These are phyloP conservation scores for Didymella segeticola DNA, from an alignment of 2,329 filamentous ascomycete species.

Conservation along the genomic window DNA sequence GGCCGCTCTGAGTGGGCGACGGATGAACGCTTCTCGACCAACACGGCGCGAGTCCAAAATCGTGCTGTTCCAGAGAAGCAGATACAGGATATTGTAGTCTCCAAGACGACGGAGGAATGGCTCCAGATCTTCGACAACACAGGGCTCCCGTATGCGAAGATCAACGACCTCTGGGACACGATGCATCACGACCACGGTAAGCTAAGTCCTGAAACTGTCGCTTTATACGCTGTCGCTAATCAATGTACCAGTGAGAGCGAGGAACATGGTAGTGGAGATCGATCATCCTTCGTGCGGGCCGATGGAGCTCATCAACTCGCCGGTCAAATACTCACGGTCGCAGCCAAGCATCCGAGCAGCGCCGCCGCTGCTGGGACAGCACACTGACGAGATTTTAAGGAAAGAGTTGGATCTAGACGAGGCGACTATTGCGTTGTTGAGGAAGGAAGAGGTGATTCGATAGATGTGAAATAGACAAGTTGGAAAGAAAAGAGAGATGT, in stretches of 20 bases:
- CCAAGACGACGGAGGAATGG: conserved; percentile 88
- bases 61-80: conserved; percentile 76
- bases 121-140: conserved; percentile 83
- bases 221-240: neutral
- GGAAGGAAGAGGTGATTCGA: conserved; percentile 28
- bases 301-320: conserved; percentile 88
- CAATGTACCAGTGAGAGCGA: conserved; percentile 63
- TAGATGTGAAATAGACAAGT: too few species aligned
- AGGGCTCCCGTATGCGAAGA: conserved; percentile 90
- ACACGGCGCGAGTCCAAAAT: conserved; percentile 67
- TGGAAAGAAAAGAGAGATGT: too few species aligned
- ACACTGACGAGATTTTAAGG: conserved; percentile 44
- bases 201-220: conserved; percentile 48
- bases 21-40: conserved; percentile 64
- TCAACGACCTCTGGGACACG: conserved; percentile 89
- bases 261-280: conserved; percentile 87
- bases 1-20: conserved; percentile 64
- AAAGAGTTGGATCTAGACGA: conserved; percentile 32
- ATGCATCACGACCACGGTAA: conserved; percentile 78
- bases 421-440: conserved; percentile 9
- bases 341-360: conserved; percentile 75
- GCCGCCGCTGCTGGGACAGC: conserved; percentile 76
- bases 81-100: conserved; percentile 76
- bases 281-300: conserved; percentile 82
- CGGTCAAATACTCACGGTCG: conserved; percentile 89